A percentile compares a stretch with the other conserved stretches of the same genome.
Conservation (phyloP, 2,329 filamentous ascomycete genomes). For the Gnomoniopsis sp. region DNA sequence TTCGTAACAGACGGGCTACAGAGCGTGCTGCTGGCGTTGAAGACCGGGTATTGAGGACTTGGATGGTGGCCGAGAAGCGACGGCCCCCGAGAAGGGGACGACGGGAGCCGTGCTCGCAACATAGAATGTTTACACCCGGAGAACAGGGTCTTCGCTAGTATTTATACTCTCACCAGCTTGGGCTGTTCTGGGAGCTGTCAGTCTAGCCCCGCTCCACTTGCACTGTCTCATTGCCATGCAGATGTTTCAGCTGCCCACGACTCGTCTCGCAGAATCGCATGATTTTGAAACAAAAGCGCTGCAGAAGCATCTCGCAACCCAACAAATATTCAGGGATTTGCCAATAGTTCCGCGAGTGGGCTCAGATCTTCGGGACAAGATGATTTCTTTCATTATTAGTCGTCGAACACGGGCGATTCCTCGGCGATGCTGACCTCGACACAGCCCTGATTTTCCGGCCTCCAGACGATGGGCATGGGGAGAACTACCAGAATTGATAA, state of each 20-base stretch:
- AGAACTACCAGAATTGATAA: too few relatives aligned
- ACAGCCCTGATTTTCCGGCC: too few relatives aligned
- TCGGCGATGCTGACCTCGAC: too few relatives aligned
- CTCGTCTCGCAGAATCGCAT: not conserved
- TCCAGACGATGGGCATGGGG: too few relatives aligned
- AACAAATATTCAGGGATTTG: too few relatives aligned
- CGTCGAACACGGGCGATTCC: too few relatives aligned
- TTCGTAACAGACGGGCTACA: not conserved
- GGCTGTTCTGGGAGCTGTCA: not conserved
- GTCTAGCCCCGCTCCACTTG: not conserved
- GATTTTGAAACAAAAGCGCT: not conserved
- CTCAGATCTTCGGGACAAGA: too few relatives aligned
- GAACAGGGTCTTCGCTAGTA: not conserved
- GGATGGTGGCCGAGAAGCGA: not conserved
- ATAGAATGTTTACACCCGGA: not conserved
- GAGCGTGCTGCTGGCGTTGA: not conserved
- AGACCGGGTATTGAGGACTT: not conserved
- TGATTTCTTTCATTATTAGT: too few relatives aligned
- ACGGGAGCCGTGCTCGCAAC: not conserved
- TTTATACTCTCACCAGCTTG: not conserved
- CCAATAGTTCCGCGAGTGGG: too few relatives aligned
- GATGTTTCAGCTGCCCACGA: conserved; percentile 5
- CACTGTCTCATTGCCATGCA: conserved; percentile 1
- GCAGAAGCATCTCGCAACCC: not conserved
- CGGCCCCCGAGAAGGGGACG: too few relatives aligned